phyloP scores from a whole-genome alignment of 73 alveolate genomes.

The Tetrahymena thermophila region DNA sequence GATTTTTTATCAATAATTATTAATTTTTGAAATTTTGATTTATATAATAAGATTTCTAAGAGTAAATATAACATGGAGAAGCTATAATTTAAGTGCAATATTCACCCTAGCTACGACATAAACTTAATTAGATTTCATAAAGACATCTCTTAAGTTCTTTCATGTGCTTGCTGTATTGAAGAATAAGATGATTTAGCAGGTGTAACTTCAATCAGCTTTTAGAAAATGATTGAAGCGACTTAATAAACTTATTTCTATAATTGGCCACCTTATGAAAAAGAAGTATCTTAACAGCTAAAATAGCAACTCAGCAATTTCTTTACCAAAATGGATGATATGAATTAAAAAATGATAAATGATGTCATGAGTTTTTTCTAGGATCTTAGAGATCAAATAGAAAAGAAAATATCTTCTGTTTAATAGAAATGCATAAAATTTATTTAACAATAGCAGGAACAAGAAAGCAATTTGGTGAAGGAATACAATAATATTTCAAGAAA shows the following conservation, averaged over 20 bases:
- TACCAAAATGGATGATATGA: neutral
- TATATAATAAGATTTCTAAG: too few species aligned
- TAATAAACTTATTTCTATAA: neutral
- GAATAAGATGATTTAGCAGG: neutral
- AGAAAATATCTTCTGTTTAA: neutral
- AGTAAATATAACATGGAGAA: neutral
- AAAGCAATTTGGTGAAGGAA: neutral
- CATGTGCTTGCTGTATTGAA: neutral
- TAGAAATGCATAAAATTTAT: neutral
- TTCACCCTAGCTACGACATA: neutral
- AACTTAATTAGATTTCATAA: neutral
- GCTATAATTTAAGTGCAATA: neutral
- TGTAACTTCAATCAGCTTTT: neutral
- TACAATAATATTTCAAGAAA: neutral
- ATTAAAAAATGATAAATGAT: neutral
- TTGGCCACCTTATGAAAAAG: neutral
- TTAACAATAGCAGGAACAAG: neutral
- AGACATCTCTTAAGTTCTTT: neutral
- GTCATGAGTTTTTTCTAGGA: neutral
- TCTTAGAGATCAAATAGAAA: neutral
- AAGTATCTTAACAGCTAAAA: neutral
- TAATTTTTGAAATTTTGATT: too few species aligned
- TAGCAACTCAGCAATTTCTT: neutral
- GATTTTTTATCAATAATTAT: neutral
- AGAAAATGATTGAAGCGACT: neutral